Base-by-base conservation (phyloP, 208 protist genomes). In the Leishmania tropica region DNA sequence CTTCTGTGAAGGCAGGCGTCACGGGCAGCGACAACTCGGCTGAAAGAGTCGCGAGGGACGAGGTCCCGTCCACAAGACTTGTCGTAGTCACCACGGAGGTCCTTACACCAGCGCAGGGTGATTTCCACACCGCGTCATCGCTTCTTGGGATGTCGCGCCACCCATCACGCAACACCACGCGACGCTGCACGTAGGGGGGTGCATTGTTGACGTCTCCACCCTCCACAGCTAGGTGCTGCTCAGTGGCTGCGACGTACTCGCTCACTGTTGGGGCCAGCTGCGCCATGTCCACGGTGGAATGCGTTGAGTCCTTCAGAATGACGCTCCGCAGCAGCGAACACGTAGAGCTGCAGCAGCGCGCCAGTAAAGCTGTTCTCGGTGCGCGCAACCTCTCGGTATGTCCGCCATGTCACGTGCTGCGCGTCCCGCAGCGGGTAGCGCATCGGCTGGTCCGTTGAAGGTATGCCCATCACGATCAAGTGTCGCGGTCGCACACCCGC, bases 391-490 rank as follows among this genome's bases (percentile, higher is more conserved):
- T 85, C 85, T 19, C 65, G 37, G 76, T 84, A 90, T 15, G 75
- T 65, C 85, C 86, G 76, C 81, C 89, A 90, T 75, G 83, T 90
- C 42, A 1, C n/a, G 21, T 87, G 87, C 83, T 93, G 89, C 53
- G 85, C 70, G 48, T 76, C 47, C 10, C 87, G 84, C 10, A 85
- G 81, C 19, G 60, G 47, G 28, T 60, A 74, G 19, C 89, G 54
- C 28, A 60, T 79, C 5, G 76, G 68, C 28, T 80, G 75, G 68
- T 93, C 89, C 4, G 84, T 82, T 0, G 87, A 87, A 0, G 85
- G 89, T 54, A 90, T 88, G 40, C 89, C 89, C 19, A 90, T 15
- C 72, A 87, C 89, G 19, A 85, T 65, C 1, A 89, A 48, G 19
- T 58, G 75, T 3, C 53, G 53, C 53, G 53, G 53, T 56, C 17